Evolutionary conservation across 495 filamentous ascomycete genomes (phyloP).

Genomic region (Daldinia bambusicola): DNA sequence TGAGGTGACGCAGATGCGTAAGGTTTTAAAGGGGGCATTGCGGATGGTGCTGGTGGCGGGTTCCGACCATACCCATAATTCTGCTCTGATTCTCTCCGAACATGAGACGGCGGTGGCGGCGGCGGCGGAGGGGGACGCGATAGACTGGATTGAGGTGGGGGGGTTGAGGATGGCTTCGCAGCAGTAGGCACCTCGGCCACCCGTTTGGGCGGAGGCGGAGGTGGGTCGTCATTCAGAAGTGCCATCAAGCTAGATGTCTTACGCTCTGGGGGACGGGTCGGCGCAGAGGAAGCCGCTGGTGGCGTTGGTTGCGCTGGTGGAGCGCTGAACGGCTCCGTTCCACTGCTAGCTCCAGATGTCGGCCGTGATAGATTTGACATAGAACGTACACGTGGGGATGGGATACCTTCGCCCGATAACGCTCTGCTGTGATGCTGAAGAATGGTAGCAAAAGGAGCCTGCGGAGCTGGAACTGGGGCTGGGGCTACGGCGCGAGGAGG

Average conservation of each 20-base stretch:
- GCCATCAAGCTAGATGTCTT: constrained; percentile 62
- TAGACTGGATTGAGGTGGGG: constrained; percentile 55
- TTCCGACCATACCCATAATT: constrained; percentile 53
- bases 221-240: constrained; percentile 61
- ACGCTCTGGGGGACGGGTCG: constrained; percentile 52
- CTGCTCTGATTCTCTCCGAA: constrained; percentile 49
- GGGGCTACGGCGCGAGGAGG: constrained; percentile 53
- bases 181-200: constrained; percentile 51
- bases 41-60: constrained; percentile 48
- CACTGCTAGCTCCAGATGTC: constrained; percentile 44
- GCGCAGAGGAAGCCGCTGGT: constrained; percentile 44
- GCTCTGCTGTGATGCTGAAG: constrained; percentile 49
- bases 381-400: constrained; percentile 46
- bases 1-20: constrained; percentile 57
- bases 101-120: constrained; percentile 44
- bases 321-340: constrained; percentile 52
- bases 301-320: constrained; percentile 50
- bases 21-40: constrained; percentile 62
- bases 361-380: constrained; percentile 49
- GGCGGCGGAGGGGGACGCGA: constrained; percentile 52
- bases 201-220: constrained; percentile 53
- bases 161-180: constrained; percentile 56
- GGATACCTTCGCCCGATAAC: constrained; percentile 49
- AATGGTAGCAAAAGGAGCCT: constrained; percentile 47
- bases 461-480: constrained; percentile 39